phyloP scores from a whole-genome alignment of 305 asterid genomes.

The Rubia tinctorum region DNA sequence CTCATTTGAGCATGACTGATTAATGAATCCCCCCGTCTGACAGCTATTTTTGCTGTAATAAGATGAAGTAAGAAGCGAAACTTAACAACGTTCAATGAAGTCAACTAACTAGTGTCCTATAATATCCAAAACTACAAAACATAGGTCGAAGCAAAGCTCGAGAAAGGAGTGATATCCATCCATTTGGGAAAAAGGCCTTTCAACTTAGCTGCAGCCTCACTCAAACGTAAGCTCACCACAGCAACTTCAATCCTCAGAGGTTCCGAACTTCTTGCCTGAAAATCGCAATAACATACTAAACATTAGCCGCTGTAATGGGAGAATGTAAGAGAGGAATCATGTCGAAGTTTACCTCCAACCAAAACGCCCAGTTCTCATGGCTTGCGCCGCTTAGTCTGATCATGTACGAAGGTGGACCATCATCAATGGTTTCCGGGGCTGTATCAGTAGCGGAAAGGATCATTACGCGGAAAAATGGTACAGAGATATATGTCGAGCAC shows the following conservation, averaged over 20 bases:
- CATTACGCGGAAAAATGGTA: no score
- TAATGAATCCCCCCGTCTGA: no score
- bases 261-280: constrained; percentile 65
- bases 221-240: constrained; percentile 62
- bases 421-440: constrained; percentile 61
- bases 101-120: neutral
- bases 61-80: neutral
- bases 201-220: constrained; percentile 53
- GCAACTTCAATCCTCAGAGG: constrained; percentile 69
- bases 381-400: constrained; percentile 81
- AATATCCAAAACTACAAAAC: constrained; percentile 29
- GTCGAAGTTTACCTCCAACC: constrained; percentile 77
- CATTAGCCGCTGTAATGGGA: neutral
- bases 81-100: neutral
- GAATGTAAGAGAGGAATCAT: neutral
- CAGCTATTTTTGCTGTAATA: neutral
- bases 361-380: constrained; percentile 82
- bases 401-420: constrained; percentile 77
- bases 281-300: constrained; percentile 3
- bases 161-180: constrained; percentile 75
- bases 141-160: constrained; percentile 82
- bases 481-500: no score
- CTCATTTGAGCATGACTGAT: no score
- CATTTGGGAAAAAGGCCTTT: constrained; percentile 84
- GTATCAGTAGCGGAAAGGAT: constrained; percentile 11